Evolutionary conservation across 768 basidiomycete species (phyloP), one percentile per base, ranked within the genome.

Genomic region (Guyanaporus albipodus): DNA sequence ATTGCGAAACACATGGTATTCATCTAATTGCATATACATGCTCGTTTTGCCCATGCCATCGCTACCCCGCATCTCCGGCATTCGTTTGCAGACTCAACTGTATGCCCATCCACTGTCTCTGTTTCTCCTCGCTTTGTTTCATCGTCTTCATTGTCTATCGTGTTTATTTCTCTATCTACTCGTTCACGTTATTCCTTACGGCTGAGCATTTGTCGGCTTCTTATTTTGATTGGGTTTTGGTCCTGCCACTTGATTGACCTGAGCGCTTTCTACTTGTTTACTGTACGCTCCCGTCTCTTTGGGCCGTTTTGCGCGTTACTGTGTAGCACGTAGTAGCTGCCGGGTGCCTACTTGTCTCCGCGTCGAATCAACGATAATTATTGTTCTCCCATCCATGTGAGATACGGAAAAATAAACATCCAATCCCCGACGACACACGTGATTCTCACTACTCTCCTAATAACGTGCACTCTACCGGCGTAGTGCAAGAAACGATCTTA

Each of bases 1-100:
- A 56, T 49, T 62, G 63, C 62, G 54, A 67, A 64, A 64, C 62
- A 57, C 66, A 63, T 66, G 59, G 61, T 64, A 64, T 60, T 39
- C 62, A 60, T 60, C 53, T 63, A 60, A 54, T 42, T 46, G 21
- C 55, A 64, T 64, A 49, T 68, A 63, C 59, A 67, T 66, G 66
- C 55, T 56, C 45, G 64, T 66, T 67, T 61, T 62, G 59, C 61
- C 57, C 57, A 57, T 60, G 60, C 34, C 50, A 26, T 50, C 42
- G 50, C 41, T 44, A 45, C 47, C 42, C 44, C 49, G 46, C 41
- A 58, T 46, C 37, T 28, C 23, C 43, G 62, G 55, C 61, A 50
- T 49, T 55, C 44, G 35, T 53, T 46, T 23, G 35, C 58, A 56
- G 51, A 47, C 55, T 53, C 52, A 52, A 51, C 46, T 63, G 59